Evolutionary conservation across 208 protist species (phyloP).

Genomic region (Leishmania braziliensis): DNA sequence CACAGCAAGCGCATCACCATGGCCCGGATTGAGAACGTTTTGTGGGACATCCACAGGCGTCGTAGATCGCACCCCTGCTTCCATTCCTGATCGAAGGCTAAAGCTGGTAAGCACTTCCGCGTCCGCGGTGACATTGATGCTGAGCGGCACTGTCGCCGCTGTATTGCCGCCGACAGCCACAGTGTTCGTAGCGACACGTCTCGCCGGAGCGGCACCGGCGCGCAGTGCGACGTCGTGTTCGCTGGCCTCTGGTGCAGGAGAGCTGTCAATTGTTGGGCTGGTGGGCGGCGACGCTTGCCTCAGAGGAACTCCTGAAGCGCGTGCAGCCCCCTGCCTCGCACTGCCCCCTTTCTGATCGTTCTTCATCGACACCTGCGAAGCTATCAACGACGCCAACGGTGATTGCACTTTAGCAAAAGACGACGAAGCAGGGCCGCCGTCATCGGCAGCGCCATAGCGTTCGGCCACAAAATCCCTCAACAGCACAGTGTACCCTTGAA

Average conservation of each 20-base stretch:
- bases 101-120: constrained; percentile 1
- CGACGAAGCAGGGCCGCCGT: background rate
- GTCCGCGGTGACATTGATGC: constrained; percentile 26
- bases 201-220: background rate
- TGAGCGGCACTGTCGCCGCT: constrained; percentile 9
- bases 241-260: background rate
- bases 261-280: background rate
- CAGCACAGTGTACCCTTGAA: constrained; percentile 23
- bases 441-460: background rate
- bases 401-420: background rate
- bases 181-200: background rate
- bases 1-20: background rate
- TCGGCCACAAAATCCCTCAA: constrained; percentile 17
- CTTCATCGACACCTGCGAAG: background rate
- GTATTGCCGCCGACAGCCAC: background rate
- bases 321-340: background rate
- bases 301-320: background rate
- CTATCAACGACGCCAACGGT: background rate
- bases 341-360: background rate
- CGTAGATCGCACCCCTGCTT: background rate
- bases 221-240: background rate
- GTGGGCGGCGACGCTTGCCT: background rate
- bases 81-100: background rate
- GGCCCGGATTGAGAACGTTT: background rate
- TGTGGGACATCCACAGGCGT: background rate